A percentile compares a stretch with the other conserved stretches of the same genome.
phyloP scores from a whole-genome alignment of 495 filamentous ascomycete genomes.

The Penicillium angulare region DNA sequence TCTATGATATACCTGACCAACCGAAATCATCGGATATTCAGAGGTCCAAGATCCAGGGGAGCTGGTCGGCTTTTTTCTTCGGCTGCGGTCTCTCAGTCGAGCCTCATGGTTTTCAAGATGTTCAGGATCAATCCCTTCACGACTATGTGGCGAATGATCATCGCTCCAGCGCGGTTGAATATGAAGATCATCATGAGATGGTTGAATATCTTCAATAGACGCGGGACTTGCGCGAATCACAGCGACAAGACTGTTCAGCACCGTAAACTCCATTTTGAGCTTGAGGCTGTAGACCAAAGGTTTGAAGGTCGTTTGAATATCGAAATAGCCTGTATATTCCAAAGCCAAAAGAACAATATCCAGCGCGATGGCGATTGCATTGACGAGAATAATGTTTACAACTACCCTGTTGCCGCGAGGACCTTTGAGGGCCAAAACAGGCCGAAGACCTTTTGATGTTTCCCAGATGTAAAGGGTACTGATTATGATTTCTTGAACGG shows the following conservation, averaged over 20 bases:
- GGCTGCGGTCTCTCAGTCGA: neutral
- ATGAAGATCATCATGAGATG: conserved; percentile 3
- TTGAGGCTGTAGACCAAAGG: conserved; percentile 50
- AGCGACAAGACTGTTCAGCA: conserved; percentile 47
- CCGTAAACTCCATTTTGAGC: conserved; percentile 50
- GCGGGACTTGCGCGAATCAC: conserved; percentile 10
- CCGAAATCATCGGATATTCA: conserved; percentile 5
- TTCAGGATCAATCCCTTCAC: no score
- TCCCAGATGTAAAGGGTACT: conserved; percentile 49
- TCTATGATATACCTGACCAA: no score
- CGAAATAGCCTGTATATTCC: conserved; percentile 36
- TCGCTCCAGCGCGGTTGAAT: conserved; percentile 13
- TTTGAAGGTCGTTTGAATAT: conserved; percentile 44
- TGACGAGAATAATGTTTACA: conserved; percentile 44
- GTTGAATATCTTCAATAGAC: conserved; percentile 8
- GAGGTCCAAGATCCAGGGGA: conserved; percentile 2
- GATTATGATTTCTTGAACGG: conserved; percentile 47
- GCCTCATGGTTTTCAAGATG: neutral
- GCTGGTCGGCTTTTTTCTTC: neutral
- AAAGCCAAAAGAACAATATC: conserved; percentile 31
- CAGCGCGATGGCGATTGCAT: conserved; percentile 36
- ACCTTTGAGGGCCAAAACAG: conserved; percentile 26
- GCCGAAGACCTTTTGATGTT: conserved; percentile 32
- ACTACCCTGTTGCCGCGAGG: conserved; percentile 32
- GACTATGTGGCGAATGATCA: neutral